A percentile compares a stretch with the other conserved stretches of the same genome.
Conservation (phyloP, 257 asterid species). For the Thymus mandschuricus region DNA sequence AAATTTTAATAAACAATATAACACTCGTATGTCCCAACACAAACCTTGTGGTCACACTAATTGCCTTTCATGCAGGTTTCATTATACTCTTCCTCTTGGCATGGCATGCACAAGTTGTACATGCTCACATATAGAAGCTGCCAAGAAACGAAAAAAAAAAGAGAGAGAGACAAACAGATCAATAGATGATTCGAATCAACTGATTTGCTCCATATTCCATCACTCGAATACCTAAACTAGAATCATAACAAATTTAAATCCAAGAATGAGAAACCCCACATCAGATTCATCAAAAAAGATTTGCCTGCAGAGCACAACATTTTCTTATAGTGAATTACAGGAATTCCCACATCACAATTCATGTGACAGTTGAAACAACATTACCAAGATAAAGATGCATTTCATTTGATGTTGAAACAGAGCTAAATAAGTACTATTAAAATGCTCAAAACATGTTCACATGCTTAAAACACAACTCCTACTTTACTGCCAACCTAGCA, state of each 20-base stretch:
- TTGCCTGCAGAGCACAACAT: not conserved
- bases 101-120: not conserved
- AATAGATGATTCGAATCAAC: not conserved
- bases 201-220: constrained; percentile 10
- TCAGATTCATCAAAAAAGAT: not conserved
- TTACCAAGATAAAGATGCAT: not conserved
- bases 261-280: constrained; percentile 1
- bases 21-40: not conserved
- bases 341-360: not conserved
- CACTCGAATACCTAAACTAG: not conserved
- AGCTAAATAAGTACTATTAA: constrained; percentile 4
- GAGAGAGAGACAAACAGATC: not conserved
- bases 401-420: not conserved
- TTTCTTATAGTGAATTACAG: not conserved
- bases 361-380: not conserved
- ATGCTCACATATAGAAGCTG: not conserved
- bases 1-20: not conserved
- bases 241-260: not conserved
- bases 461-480: not conserved
- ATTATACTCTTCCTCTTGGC: constrained; percentile 1
- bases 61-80: not conserved
- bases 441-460: not conserved
- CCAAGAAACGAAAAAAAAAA: not conserved
- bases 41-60: not conserved
- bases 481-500: not conserved